These are phyloP conservation scores for Starmerella davenportii DNA, from an alignment of 805 yeast species.

Conservation along the genomic window DNA sequence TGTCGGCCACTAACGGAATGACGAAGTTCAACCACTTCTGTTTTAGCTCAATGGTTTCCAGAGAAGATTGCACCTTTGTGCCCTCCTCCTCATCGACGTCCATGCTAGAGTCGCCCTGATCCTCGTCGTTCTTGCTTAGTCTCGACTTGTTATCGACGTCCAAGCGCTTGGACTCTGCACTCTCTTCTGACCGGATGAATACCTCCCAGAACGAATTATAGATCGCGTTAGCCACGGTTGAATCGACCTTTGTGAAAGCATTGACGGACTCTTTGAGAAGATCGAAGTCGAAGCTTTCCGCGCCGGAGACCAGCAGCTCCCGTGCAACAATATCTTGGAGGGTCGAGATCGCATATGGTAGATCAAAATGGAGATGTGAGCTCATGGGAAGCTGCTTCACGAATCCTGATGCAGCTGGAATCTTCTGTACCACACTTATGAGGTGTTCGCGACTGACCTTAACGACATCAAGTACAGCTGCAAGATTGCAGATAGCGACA, in stretches of 20 bases:
- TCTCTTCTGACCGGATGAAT: not conserved
- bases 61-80: not conserved
- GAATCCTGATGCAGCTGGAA: conserved; percentile 21
- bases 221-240: conserved; percentile 1
- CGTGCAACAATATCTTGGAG: conserved; percentile 32
- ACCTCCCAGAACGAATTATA: conserved; percentile 5
- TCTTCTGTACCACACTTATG: conserved; percentile 21
- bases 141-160: not conserved
- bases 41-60: not conserved
- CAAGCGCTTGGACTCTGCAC: not conserved
- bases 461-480: conserved; percentile 23
- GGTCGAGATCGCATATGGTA: conserved; percentile 48
- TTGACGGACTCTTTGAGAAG: conserved; percentile 1
- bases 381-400: conserved; percentile 26
- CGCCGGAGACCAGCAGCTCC: not conserved
- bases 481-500: conserved; percentile 51
- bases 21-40: conserved; percentile 7
- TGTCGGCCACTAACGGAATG: conserved; percentile 2
- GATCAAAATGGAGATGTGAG: conserved; percentile 48
- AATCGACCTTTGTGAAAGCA: conserved; percentile 1
- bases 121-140: conserved; percentile 3
- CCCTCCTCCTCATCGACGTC: conserved; percentile 27
- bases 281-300: conserved; percentile 5
- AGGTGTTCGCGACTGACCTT: conserved; percentile 3
- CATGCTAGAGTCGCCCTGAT: conserved; percentile 29